Evolutionary conservation across 768 basidiomycete species (phyloP).

Genomic region (Leucogyrophana mollusca): DNA sequence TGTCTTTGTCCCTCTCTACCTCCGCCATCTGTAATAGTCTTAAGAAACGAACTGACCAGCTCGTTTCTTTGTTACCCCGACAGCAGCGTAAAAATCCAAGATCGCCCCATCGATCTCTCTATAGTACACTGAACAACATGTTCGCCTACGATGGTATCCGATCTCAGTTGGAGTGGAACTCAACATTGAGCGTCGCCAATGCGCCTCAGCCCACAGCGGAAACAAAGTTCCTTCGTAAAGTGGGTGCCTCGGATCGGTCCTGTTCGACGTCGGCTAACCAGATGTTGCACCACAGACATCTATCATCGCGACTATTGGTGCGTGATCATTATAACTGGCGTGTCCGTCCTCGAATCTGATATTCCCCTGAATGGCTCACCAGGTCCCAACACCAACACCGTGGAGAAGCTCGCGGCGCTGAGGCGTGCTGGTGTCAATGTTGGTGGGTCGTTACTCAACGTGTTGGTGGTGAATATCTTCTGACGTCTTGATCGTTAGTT

Average conservation of each 20-base stretch:
- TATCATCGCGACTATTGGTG: constrained; percentile 98
- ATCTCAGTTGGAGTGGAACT: constrained; percentile 92
- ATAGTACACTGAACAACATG: constrained; percentile 35
- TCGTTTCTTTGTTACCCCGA: constrained; percentile 1
- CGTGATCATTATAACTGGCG: constrained; percentile 17
- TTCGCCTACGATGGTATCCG: constrained; percentile 58
- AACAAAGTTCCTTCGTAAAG: constrained; percentile 91
- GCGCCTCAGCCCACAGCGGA: constrained; percentile 71
- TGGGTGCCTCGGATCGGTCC: constrained; percentile 31
- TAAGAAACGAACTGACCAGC: constrained; percentile 12
- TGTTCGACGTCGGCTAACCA: background rate
- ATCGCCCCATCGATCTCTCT: constrained; percentile 9
- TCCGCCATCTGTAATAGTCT: constrained; percentile 16
- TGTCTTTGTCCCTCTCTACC: constrained; percentile 6
- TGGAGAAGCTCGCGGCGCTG: constrained; percentile 84
- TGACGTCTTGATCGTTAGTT: constrained; percentile 47
- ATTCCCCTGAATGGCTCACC: constrained; percentile 14
- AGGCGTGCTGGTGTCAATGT: constrained; percentile 95
- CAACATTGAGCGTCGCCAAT: constrained; percentile 71
- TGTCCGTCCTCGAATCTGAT: constrained; percentile 7
- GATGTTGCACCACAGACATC: constrained; percentile 63
- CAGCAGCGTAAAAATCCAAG: constrained; percentile 9
- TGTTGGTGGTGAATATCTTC: background rate
- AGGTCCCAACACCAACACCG: constrained; percentile 94
- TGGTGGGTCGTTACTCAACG: constrained; percentile 54